Conservation (phyloP, 2,329 filamentous ascomycete species). For the Cercospora beticola region DNA sequence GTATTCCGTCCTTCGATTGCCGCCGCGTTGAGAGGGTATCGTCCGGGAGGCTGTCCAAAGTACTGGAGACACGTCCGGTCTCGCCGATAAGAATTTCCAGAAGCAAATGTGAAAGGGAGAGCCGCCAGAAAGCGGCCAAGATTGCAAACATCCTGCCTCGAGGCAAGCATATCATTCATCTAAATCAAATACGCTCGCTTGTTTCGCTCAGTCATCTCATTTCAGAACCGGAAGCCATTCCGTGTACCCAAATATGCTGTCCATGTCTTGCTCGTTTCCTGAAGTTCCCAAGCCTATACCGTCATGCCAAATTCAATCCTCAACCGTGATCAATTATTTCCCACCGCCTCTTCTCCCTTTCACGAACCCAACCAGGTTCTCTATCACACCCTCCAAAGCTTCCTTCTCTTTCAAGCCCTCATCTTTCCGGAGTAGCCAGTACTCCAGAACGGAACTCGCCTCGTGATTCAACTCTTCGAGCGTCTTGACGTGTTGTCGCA, state of each 20-base stretch:
- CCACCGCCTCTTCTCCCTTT: slow-evolving; percentile 65
- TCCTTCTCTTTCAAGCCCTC: slow-evolving; percentile 88
- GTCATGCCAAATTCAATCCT: background rate
- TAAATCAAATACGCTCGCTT: background rate
- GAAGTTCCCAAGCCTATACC: background rate
- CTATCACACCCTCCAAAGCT: slow-evolving; percentile 93
- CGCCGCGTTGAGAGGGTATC: too few species aligned
- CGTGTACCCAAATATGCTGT: background rate
- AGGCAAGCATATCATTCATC: background rate
- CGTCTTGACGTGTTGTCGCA: slow-evolving; percentile 68
- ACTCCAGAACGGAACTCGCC: slow-evolving; percentile 76
- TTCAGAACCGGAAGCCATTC: background rate
- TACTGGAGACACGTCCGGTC: background rate
- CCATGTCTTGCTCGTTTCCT: background rate
- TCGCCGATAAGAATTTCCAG: background rate
- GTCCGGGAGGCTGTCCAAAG: background rate
- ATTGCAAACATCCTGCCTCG: background rate
- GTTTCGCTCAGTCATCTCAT: background rate
- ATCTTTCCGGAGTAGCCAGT: slow-evolving; percentile 83
- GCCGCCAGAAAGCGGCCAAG: background rate
- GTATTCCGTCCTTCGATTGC: too few species aligned
- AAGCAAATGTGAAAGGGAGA: background rate
- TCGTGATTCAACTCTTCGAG: slow-evolving; percentile 68
- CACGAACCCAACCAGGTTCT: slow-evolving; percentile 70
- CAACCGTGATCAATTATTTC: background rate